Evolutionary conservation across 2,329 filamentous ascomycete species (phyloP), one percentile per base, ranked within the genome.

Genomic region (Chrysoporthe cubensis): DNA sequence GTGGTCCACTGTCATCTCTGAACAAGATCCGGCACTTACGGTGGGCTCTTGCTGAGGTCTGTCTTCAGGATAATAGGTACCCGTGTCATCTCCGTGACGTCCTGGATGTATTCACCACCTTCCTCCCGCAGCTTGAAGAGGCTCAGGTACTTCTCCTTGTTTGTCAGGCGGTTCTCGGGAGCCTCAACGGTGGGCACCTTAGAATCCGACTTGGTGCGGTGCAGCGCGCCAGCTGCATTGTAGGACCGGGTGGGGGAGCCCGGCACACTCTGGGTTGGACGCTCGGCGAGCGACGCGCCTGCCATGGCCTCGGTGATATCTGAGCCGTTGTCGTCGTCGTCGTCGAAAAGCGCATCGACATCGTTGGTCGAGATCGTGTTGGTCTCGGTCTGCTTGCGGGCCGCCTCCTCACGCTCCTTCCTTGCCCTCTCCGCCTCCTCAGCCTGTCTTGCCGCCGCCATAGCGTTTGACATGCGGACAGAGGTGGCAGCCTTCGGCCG

Each of bases 1-100:
- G 1, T 14, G 56, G 13, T 57, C 18, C 26, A 9, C 16, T 9
- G 26, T 54, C 21, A 34, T 6, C 1, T 54, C 32, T 11, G 26
- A 21, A 59, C 73, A 86, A 73, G 68, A 65, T 67, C 50, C 56
- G 59, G 44, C 60, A 95, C 96, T 90, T 91, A 99, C 94, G 96
- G 96, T 82, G 96, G 96, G 83, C 95, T 98, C 92, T 99, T 99
- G 82, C 87, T 93, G 76, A 99, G 87, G 82, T 99, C 96, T 72
- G 96, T 98, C 90, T 97, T 98, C 76, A 99, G 83, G 78, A 99
- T 97, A 73, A 99, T 92, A n/a, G 96, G 96, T 70, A 99, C 92
- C 73, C 95, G 88, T 56, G 93, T 95, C 94, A 99, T 97, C 85
- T 99, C 96, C 67, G 90, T 94, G 72, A 99, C 94, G 79, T 99